Base-by-base conservation (phyloP, 768 basidiomycete genomes). In the Mycena metata region DNA sequence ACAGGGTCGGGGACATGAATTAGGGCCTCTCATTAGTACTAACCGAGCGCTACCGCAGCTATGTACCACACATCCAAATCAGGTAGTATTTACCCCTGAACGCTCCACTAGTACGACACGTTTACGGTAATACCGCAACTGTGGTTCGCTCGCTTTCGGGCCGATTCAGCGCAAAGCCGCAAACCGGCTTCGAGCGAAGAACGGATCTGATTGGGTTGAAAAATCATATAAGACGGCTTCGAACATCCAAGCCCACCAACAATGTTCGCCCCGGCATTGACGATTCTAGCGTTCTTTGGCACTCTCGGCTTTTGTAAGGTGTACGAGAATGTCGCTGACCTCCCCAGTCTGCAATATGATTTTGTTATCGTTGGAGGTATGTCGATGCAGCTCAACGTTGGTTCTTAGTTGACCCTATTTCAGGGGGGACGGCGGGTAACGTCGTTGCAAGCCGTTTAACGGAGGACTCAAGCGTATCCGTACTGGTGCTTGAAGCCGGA, bases 311-410 rank as follows among this genome's bases (percentile, higher is more conserved):
- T 60, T 36, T 47, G 47, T 39, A 60, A 60, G 47, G 9, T 60
- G 46, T 60, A 61, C 60, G 60, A 61, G 39, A 36, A 51, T 41
- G 36, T 61, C 36, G 60, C 58, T n/a, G n/a, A n/a, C 57, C 57
- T 58, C 9, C 57, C 58, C 58, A 60, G 26, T 47, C 58, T 60
- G 33, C 33, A 60, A 2, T 60, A 60, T 24, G 59, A 60, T 39
- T 60, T 49, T 36, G 59, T 60, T 39, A 39, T 60, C 46, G 47
- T 60, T 39, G 59, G 59, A 49, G 59, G 59, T 60, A 50, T 36
- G 59, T 60, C 45, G 35, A 23, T 49, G n/a, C 33, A 24, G 41
- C 33, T 39, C 26, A 39, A 12, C 46, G 17, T 60, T 50, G 59
- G 35, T 50, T 50, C 21, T 36, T 21, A 36, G 19, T 60, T 35